Evolutionary conservation across 2,329 filamentous ascomycete genomes (phyloP), one percentile per base, ranked within the genome.

Genomic region (Aquanectria penicillioides): DNA sequence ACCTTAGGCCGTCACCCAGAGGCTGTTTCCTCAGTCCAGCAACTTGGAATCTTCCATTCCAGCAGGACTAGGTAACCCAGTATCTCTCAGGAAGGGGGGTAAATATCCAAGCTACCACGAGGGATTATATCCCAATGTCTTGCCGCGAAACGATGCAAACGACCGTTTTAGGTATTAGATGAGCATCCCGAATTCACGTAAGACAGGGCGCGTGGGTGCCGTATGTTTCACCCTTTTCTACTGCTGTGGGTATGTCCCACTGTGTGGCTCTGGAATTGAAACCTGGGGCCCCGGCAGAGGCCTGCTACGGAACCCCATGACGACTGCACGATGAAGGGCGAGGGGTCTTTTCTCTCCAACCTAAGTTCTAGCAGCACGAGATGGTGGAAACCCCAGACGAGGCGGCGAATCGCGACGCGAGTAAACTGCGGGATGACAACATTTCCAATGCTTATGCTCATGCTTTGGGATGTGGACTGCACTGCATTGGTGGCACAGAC

Each of bases 401-500:
- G 28, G 41, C 41, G 8, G 41, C 28, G 41, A 46, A 33, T 33
- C 17, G 7, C 29, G 41, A 20, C 13, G 12, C 28, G 15, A 2
- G 18, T 20, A 46, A 31, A n/a, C 17, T 46, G 28, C 41, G 28
- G 41, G 12, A 46, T 46, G 41, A 33, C 41, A 29, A 22, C 41
- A 29, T 46, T 28, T 17, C 18, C 17, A 23, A 46, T 46, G 41
- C 18, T 33, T 46, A 11, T 33, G 7, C 41, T 29, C 18, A 31
- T 46, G 41, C 26, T 20, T 33, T 22, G 13, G 41, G 26, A 6
- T 12, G 26, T 31, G 28, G 41, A 20, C 41, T 46, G 41, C 41
- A 46, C 33, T 33, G 41, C 41, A 46, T 46, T 33, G 23, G 41
- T 46, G 41, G 33, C 41, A 29, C 41, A n/a, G n/a, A n/a, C n/a